Conservation (phyloP, 2,329 filamentous ascomycete species). For the Septoria petroselini region DNA sequence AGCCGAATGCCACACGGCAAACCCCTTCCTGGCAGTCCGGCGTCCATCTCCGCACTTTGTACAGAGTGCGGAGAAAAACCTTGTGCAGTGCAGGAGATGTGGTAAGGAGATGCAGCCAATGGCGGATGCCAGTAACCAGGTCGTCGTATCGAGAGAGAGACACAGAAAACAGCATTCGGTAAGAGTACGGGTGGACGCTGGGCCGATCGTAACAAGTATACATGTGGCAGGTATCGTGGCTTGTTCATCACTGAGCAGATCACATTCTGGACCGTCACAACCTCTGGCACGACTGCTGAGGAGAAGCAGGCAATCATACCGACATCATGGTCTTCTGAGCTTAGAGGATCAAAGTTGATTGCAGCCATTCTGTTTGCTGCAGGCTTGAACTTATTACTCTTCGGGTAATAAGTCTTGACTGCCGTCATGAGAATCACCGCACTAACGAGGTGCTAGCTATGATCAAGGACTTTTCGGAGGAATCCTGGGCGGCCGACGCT, state of each 20-base stretch:
- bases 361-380: constrained; percentile 31
- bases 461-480: constrained; percentile 35
- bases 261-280: neutral
- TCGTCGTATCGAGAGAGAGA: neutral
- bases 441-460: constrained; percentile 13
- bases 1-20: too few relatives aligned
- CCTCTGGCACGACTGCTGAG: neutral
- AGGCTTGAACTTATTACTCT: constrained; percentile 33
- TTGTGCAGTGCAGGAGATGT: constrained; percentile 4
- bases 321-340: constrained; percentile 20
- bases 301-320: neutral
- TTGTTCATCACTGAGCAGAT: neutral
- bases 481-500: constrained; percentile 32
- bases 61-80: neutral
- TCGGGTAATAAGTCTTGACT: constrained; percentile 20
- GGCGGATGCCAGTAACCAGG: neutral
- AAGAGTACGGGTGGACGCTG: too few relatives aligned
- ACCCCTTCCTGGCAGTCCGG: neutral
- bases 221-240: constrained; percentile 10
- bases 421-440: neutral
- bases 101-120: constrained; percentile 3
- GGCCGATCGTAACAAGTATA: neutral
- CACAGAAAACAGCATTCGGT: too few relatives aligned
- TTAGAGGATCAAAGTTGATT: constrained; percentile 31
- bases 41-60: constrained; percentile 2